Evolutionary conservation across 805 yeast genomes (phyloP), one percentile per base, ranked within the genome.

Genomic region (Candida qinlingensis): DNA sequence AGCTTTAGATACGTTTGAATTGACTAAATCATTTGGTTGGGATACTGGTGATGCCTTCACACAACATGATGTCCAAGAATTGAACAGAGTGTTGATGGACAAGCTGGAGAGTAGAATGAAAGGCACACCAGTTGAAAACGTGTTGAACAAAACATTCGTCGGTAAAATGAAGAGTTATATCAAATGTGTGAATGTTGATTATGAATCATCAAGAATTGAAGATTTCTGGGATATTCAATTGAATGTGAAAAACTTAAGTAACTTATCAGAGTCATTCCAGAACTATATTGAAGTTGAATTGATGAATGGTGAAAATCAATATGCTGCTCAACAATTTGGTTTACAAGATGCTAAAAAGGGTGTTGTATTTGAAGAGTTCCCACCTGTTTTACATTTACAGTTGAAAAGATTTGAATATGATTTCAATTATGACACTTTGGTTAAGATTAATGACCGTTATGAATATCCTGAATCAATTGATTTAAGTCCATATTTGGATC

Each of bases 171-270:
- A 87, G 66, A 87, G 96, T 56, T 94, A 80, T 62, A 87, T 94
- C 60, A 86, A 89, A 65, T 94, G 99, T 69, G 79, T 92, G 40
- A 80, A 92, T 64, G 97, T 94, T 11, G 89, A 91, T 45, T 94
- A 88, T 64, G 98, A 94, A 69, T 85, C 96, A 37, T 81, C 96
- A 3, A 77, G 97, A 52, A 79, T 76, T 4, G 99, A 94, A 66
- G 98, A 94, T 62, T 94, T 87, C 62, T 94, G 99, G 99, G 99
- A 94, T 71, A 87, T 94, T 52, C 99, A 94, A 67, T 72, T 94
- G 52, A 94, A 94, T 60, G 99, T 94, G 27, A 89, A 88, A 62
- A 85, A 90, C 35, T 75, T 90, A 73, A 74, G 72, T 46, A 81
- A 83, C 58, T 74, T 94, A 42, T 71, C 79, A 47, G 83, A 82